Evolutionary conservation across 1,284 basidiomycete species (phyloP), one percentile per base, ranked within the genome.

Genomic region (Pseudomicrostroma phylloplanum): DNA sequence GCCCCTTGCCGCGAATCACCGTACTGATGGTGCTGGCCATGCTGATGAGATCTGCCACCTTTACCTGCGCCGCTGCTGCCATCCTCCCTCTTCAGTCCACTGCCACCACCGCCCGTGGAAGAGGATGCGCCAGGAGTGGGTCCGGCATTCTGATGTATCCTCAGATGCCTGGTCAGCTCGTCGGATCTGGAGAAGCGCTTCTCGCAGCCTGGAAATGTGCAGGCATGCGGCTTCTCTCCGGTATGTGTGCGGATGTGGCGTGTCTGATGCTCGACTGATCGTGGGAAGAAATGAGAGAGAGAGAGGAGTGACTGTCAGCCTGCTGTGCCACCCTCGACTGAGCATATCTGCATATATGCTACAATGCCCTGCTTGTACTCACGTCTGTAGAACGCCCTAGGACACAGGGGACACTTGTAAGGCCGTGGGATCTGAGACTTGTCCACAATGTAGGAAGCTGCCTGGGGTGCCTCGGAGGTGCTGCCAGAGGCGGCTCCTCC

Each of bases 241-340:
- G 94, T 98, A 80, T 98, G 94, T 0, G 93, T 98, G 62, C 94
- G 89, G 61, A 97, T 94, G 79, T 98, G 94, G 62, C 94, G 88
- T 21, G 93, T 98, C 89, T 97, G 80, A 57, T 77, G 72, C 62
- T 76, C 74, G 55, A 76, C 51, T 54, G 21, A 6, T n/a, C 3
- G 25, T 6, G n/a, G 51, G 6, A 6, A 25, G 21, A 54, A 15
- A 25, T 48, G 43, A 21, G 43, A 17, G 43, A 48, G 43, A 12
- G 4, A 36, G 30, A 36, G 43, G 6, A 48, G 43, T 48, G 43
- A 48, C 6, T 48, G 43, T 21, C 17, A n/a, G 43, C 17, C 6
- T 48, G 4, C 43, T 17, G 43, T 48, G 43, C 43, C 17, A 48
- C 17, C 43, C 6, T 48, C 6, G 41, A 42, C 41, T 9, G 41